Conservation (phyloP, 108 stramenopile genomes). For the Pseudonitzschia pungens region DNA sequence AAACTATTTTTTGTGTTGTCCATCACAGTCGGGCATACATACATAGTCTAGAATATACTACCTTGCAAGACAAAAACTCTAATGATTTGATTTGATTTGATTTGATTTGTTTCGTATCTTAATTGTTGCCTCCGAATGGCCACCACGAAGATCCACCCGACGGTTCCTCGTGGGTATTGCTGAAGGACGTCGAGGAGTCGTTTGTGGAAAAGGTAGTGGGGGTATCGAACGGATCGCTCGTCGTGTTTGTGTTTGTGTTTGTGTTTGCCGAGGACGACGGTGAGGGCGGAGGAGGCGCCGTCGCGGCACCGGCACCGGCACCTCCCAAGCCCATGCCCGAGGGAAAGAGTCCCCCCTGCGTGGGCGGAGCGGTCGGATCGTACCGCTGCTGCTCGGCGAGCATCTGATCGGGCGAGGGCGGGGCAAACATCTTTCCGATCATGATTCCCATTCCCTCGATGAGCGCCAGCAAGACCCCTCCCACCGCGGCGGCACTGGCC, state of each 20-base stretch:
- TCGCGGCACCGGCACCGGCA: too few relatives aligned
- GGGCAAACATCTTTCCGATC: slow-evolving; percentile 56
- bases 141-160: slow-evolving; percentile 32
- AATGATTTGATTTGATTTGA: too few relatives aligned
- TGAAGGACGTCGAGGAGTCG: slow-evolving; percentile 17
- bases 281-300: slow-evolving; percentile 11
- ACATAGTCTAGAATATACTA: too few relatives aligned
- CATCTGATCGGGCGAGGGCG: slow-evolving; percentile 51
- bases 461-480: slow-evolving; percentile 92
- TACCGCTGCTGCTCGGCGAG: slow-evolving; percentile 39
- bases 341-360: slow-evolving; percentile 72
- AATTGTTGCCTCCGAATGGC: slow-evolving; percentile 38
- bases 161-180: slow-evolving; percentile 1
- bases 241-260: slow-evolving; percentile 20
- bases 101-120: too few relatives aligned
- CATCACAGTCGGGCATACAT: too few relatives aligned
- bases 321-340: slow-evolving; percentile 13
- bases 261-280: slow-evolving; percentile 8
- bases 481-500: slow-evolving; percentile 90
- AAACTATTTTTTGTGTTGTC: too few relatives aligned
- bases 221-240: slow-evolving; percentile 12
- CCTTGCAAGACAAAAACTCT: too few relatives aligned
- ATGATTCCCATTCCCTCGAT: slow-evolving; percentile 98
- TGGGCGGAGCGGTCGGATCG: slow-evolving; percentile 90
- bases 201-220: slow-evolving; percentile 50